Conservation (phyloP, 2,329 filamentous ascomycete species). For the Botrytis fragariae region DNA sequence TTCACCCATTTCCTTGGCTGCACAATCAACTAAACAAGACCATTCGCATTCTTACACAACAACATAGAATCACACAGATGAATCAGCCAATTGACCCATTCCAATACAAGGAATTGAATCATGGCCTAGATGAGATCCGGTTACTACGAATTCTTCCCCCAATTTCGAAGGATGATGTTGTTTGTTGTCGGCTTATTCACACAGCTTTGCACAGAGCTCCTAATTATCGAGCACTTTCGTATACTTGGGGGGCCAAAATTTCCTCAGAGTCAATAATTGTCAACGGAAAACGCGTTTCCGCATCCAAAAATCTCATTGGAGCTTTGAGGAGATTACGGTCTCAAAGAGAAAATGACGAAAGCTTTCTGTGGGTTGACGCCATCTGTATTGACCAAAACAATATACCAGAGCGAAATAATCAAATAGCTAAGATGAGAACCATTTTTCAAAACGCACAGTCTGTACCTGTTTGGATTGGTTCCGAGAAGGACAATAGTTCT, state of each 20-base stretch:
- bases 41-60: neutral
- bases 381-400: conserved; percentile 33
- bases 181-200: conserved; percentile 27
- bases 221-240: conserved; percentile 32
- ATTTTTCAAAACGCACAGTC: conserved; percentile 31
- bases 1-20: neutral
- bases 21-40: neutral
- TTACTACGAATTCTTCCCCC: conserved; percentile 24
- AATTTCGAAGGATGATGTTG: conserved; percentile 6
- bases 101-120: conserved; percentile 12
- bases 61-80: neutral
- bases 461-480: conserved; percentile 31
- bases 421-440: conserved; percentile 30
- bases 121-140: conserved; percentile 21
- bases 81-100: neutral
- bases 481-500: conserved; percentile 20
- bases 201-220: conserved; percentile 27
- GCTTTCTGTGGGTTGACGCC: conserved; percentile 33
- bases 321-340: conserved; percentile 29
- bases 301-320: conserved; percentile 28
- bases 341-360: conserved; percentile 14
- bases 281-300: conserved; percentile 19
- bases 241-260: conserved; percentile 28
- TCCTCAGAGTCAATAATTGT: conserved; percentile 22
- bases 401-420: conserved; percentile 28